Conservation (phyloP, 768 basidiomycete species). For the Mycena indigotica region DNA sequence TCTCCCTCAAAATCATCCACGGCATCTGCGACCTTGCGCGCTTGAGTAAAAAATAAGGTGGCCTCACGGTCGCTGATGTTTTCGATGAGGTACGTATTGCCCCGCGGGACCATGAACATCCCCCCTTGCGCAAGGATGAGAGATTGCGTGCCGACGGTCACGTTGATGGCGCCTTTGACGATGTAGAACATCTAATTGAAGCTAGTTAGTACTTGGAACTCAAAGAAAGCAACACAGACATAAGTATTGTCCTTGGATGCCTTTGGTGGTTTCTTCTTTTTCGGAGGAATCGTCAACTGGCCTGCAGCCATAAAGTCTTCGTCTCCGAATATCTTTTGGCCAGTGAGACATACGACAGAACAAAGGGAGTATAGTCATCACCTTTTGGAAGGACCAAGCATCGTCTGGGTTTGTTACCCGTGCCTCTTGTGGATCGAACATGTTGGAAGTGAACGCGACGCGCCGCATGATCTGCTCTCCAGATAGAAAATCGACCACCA, state of each 20-base stretch:
- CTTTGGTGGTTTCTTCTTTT: constrained; percentile 83
- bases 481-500: constrained; percentile 68
- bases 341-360: too few relatives aligned
- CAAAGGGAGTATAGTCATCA: too few relatives aligned
- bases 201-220: not conserved
- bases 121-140: constrained; percentile 81
- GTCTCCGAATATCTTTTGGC: constrained; percentile 92
- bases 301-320: constrained; percentile 91
- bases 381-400: constrained; percentile 83
- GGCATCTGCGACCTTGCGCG: constrained; percentile 40
- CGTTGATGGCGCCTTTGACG: constrained; percentile 85
- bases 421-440: constrained; percentile 65
- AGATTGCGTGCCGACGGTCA: constrained; percentile 78
- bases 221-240: constrained; percentile 47
- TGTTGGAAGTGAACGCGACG: constrained; percentile 78
- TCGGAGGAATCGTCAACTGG: constrained; percentile 77
- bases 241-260: constrained; percentile 92
- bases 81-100: constrained; percentile 88
- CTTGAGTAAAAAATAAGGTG: constrained; percentile 90
- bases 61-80: constrained; percentile 83
- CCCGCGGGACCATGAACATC: constrained; percentile 89
- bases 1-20: constrained; percentile 24
- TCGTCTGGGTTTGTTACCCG: constrained; percentile 41
- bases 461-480: constrained; percentile 68
- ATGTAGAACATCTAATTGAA: constrained; percentile 56